Conservation (phyloP, 1,284 basidiomycete species). For the Leccinum huronense region DNA sequence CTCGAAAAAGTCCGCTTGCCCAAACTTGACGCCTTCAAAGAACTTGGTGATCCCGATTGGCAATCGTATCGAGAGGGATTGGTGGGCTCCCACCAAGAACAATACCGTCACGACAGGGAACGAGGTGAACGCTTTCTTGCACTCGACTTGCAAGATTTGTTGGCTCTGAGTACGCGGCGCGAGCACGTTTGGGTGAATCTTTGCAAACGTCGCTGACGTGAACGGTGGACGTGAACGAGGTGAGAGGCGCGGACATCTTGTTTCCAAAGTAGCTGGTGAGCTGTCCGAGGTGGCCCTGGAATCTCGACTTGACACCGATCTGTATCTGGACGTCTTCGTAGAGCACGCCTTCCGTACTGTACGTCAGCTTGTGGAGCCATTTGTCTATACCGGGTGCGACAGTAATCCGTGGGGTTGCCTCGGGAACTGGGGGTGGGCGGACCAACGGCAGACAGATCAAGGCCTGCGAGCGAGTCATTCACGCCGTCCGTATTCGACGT, state of each 20-base stretch:
- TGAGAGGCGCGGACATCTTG: conserved; percentile 85
- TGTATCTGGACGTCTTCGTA: conserved; percentile 97
- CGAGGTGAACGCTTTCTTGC: conserved; percentile 80
- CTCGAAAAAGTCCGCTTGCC: conserved; percentile 89
- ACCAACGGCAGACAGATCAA: conserved; percentile 38
- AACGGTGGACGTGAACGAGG: conserved; percentile 85
- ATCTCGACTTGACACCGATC: conserved; percentile 94
- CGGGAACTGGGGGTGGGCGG: conserved; percentile 22
- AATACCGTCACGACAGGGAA: conserved; percentile 86
- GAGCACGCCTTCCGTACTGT: conserved; percentile 82
- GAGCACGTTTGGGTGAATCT: conserved; percentile 83
- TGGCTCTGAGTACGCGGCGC: conserved; percentile 86
- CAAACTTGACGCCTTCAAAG: conserved; percentile 88
- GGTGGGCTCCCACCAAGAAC: conserved; percentile 90
- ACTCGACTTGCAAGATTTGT: conserved; percentile 91
- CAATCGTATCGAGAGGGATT: conserved; percentile 80
- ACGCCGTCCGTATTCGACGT: conserved; percentile 51
- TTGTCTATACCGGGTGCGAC: conserved; percentile 74
- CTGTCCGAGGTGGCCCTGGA: conserved; percentile 89
- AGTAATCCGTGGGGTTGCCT: conserved; percentile 52
- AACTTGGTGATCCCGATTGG: conserved; percentile 92
- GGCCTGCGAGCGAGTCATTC: conserved; percentile 76
- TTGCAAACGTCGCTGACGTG: conserved; percentile 77
- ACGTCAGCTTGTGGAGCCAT: conserved; percentile 87
- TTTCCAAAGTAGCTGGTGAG: conserved; percentile 95